Base-by-base conservation (phyloP, 2,329 filamentous ascomycete genomes). In the Lecanicillium sp. region DNA sequence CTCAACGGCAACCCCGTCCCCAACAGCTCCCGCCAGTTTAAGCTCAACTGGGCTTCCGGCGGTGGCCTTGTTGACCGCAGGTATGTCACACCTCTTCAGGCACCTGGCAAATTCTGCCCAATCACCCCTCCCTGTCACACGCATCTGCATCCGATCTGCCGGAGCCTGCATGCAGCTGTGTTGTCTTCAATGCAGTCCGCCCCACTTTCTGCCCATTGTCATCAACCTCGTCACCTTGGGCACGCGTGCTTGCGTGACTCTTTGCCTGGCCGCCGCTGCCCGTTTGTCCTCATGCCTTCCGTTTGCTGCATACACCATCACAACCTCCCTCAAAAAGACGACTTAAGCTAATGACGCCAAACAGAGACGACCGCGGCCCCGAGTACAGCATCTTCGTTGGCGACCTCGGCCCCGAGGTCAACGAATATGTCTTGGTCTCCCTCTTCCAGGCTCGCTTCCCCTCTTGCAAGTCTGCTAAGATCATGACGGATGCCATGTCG, bases 401-500 rank as follows among this genome's bases (percentile, higher is more conserved):
- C 57, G 93, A 98, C 64, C 84, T 98, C 54, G 93, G 93, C 52
- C 93, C 94, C 7, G 93, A 98, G 70, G 93, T 98, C 59, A 98
- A 96, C 69, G 93, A 98, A 73, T 97, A 95, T 62, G 91, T 97
- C 50, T 77, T 98, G 51, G 91, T 97, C 46, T 95, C 90, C 21
- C 84, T 98, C 43, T 98, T 98, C 80, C 91, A 97, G 73, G 86
- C 84, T 63, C 89, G 91, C 53, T 98, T 95, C 77, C 86, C 87
- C 1, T 95, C 90, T 8, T 97, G 91, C 87, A 97, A 97, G 77
- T 95, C 90, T 30, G 93, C 93, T 62, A 98, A 98, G 79, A 98
- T 98, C 71, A 98, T 98, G 93, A 95, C 91, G 52, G 93, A 98
- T 63, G 91, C 93, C 52, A 93, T 97, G 71, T 95, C 87, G 55